Evolutionary conservation across 2,329 filamentous ascomycete species (phyloP).

Genomic region (Colletotrichum tropicicola): DNA sequence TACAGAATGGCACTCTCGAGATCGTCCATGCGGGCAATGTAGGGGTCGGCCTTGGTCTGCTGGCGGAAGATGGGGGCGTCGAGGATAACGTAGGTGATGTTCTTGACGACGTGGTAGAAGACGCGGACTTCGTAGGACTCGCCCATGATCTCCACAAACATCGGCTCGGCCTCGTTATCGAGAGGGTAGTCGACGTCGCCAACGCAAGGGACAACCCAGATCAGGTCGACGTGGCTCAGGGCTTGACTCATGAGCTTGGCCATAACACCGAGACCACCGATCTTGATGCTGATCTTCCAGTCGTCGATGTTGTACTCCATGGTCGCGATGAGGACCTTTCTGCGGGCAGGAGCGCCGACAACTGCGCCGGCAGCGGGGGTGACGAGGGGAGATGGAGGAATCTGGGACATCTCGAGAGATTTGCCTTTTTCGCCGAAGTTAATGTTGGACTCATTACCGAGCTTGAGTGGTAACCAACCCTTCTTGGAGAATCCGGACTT

Average conservation of each 20-base stretch:
- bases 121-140: constrained; percentile 69
- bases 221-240: constrained; percentile 69
- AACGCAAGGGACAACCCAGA: constrained; percentile 72
- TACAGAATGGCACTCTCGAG: constrained; percentile 75
- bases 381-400: constrained; percentile 19
- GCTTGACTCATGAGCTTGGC: constrained; percentile 75
- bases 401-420: constrained; percentile 32
- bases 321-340: constrained; percentile 73
- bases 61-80: constrained; percentile 74
- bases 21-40: constrained; percentile 75
- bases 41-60: constrained; percentile 70
- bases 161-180: constrained; percentile 66
- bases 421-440: constrained; percentile 41
- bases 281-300: constrained; percentile 77
- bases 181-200: constrained; percentile 71
- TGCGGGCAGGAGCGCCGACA: constrained; percentile 39
- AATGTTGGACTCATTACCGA: constrained; percentile 40
- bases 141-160: constrained; percentile 69
- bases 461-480: constrained; percentile 38
- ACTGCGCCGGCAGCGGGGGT: constrained; percentile 28
- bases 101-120: constrained; percentile 69
- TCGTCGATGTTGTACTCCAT: constrained; percentile 80
- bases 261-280: constrained; percentile 76
- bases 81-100: constrained; percentile 75
- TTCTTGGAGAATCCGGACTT: constrained; percentile 38